Conservation (phyloP, 192 early-diverging fungal genomes). For the Cladochytrium replicatum region DNA sequence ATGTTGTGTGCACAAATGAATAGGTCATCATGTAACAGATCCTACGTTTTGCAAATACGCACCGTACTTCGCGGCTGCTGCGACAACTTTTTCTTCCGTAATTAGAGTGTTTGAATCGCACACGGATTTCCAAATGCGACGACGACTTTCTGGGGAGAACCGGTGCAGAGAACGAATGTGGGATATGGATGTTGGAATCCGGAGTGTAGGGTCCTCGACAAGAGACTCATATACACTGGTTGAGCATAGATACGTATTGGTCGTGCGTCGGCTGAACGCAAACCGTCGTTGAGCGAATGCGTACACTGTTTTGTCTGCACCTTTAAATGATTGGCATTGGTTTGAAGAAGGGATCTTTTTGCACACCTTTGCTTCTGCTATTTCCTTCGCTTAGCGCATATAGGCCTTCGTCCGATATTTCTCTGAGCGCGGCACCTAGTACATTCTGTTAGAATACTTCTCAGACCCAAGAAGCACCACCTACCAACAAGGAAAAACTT, state of each 20-base stretch:
- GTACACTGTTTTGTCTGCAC: slow-evolving; percentile 27
- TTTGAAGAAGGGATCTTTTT: too few species aligned
- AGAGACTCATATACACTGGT: slow-evolving; percentile 35
- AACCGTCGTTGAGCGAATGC: slow-evolving; percentile 28
- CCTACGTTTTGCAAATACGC: background rate
- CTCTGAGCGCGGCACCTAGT: slow-evolving; percentile 30
- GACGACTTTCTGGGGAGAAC: slow-evolving; percentile 24
- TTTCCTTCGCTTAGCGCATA: too few species aligned
- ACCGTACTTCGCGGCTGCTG: slow-evolving; percentile 32
- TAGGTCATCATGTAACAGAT: too few species aligned
- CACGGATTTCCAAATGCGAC: slow-evolving; percentile 28
- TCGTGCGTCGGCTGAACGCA: slow-evolving; percentile 29
- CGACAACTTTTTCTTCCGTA: slow-evolving; percentile 33
- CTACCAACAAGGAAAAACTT: slow-evolving; percentile 35
- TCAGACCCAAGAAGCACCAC: background rate
- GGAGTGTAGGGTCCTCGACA: slow-evolving; percentile 25
- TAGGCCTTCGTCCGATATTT: slow-evolving; percentile 30
- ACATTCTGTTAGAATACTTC: background rate
- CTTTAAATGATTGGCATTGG: too few species aligned
- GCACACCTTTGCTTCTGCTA: slow-evolving; percentile 6
- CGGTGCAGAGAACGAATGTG: slow-evolving; percentile 37
- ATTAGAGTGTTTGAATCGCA: slow-evolving; percentile 21
- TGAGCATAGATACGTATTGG: slow-evolving; percentile 38
- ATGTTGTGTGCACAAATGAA: too few species aligned
- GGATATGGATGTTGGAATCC: slow-evolving; percentile 34